phyloP scores from a whole-genome alignment of 352 stramenopile genomes.

The Saprolegnia parasitica region DNA sequence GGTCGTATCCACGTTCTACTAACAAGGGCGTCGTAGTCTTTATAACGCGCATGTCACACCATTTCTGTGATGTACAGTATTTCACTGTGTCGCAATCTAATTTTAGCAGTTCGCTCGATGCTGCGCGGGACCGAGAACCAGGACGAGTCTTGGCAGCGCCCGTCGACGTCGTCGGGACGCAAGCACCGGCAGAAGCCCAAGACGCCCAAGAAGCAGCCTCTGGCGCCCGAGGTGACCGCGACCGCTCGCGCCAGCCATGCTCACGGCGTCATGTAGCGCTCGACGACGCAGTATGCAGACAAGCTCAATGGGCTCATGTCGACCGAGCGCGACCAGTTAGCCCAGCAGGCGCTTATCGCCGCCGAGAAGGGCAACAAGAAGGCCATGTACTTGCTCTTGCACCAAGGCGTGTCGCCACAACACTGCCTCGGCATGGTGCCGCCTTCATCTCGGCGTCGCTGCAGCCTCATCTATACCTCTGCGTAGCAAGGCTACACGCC shows the following conservation, averaged over 20 bases:
- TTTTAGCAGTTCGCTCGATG: not conserved
- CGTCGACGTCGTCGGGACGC: not conserved
- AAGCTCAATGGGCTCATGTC: slow-evolving; percentile 14
- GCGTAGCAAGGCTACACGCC: slow-evolving; percentile 55
- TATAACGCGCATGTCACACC: not conserved
- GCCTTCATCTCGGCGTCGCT: not conserved
- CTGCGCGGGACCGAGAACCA: not conserved
- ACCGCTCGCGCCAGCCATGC: too few relatives aligned
- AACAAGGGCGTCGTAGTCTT: not conserved
- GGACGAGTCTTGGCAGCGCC: not conserved
- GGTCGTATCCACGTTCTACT: not conserved
- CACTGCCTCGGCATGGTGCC: slow-evolving; percentile 61
- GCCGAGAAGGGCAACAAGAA: slow-evolving; percentile 67
- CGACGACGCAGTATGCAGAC: slow-evolving; percentile 13
- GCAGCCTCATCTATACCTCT: not conserved
- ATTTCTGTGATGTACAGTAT: not conserved
- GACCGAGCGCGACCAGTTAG: slow-evolving; percentile 10
- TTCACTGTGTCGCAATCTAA: not conserved
- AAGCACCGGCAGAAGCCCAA: not conserved
- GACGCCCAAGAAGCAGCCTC: not conserved
- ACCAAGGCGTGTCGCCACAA: slow-evolving; percentile 51
- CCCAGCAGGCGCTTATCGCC: slow-evolving; percentile 54
- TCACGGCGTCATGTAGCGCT: too few relatives aligned
- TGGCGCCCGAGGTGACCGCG: not conserved
- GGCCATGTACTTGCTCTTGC: slow-evolving; percentile 58